These are phyloP conservation scores for Cerioporus squamosus DNA, from an alignment of 1,284 basidiomycete species.

Conservation along the genomic window DNA sequence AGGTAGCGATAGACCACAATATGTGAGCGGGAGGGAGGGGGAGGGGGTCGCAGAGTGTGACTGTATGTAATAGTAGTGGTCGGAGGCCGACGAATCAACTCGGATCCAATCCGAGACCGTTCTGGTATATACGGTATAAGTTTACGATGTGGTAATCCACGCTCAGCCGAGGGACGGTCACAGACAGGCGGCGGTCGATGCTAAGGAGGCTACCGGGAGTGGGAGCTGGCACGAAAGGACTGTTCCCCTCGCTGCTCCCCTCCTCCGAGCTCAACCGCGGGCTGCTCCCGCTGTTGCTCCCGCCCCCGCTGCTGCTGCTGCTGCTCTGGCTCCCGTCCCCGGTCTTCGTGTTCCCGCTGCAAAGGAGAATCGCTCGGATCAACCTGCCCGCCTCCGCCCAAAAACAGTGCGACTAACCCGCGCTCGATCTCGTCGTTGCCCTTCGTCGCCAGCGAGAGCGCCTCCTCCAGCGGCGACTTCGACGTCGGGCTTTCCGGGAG, in stretches of 20 bases:
- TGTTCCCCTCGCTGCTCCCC: background rate
- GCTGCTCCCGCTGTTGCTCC: background rate
- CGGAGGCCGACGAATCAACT: background rate
- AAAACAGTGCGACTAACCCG: slow-evolving; percentile 33
- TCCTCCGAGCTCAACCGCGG: slow-evolving; percentile 2
- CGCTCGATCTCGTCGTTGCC: slow-evolving; percentile 31
- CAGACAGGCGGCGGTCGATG: slow-evolving; percentile 10
- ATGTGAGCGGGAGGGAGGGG: too few species aligned
- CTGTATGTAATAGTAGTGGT: background rate
- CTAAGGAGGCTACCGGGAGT: background rate
- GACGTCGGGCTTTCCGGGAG: slow-evolving; percentile 9
- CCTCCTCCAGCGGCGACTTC: slow-evolving; percentile 14
- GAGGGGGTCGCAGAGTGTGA: background rate
- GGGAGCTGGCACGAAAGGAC: background rate
- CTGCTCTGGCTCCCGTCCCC: background rate
- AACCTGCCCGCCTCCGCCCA: slow-evolving; percentile 27
- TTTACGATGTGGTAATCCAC: slow-evolving; percentile 22
- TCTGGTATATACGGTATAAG: slow-evolving; percentile 25
- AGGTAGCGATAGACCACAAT: background rate
- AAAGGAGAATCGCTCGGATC: slow-evolving; percentile 15
- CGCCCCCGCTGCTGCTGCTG: background rate
- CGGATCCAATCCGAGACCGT: slow-evolving; percentile 20
- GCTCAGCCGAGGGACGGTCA: slow-evolving; percentile 20
- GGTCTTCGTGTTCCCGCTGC: slow-evolving; percentile 5
- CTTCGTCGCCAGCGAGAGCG: slow-evolving; percentile 20